Base-by-base conservation (phyloP, 176 grass and related monocot genomes). In the Eleusine indica region DNA sequence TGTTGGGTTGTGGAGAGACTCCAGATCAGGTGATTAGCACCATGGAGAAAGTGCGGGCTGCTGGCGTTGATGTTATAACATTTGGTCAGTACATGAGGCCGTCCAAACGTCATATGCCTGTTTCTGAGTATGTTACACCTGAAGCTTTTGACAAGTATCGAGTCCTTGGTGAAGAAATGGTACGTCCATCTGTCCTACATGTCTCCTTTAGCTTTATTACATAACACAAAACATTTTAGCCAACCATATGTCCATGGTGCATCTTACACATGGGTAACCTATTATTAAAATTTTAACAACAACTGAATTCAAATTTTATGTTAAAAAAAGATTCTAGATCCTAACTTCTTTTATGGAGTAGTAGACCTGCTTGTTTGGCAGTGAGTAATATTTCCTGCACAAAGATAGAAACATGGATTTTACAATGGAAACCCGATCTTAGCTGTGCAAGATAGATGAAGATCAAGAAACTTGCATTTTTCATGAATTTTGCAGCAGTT, bases 61-160 rank as follows among this genome's bases (percentile, higher is more conserved):
- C 93, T 66, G 96, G 85, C 78, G 96, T 98, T 73, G 96, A 98
- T 87, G 96, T 98, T 47, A 95, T 98, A 73, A 98, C 96, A 69
- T 95, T 98, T 88, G 96, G 96, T 73, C 96, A 98, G 74, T 98
- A 98, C 83, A 95, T 98, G 96, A 91, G 96, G 47, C 96, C 96
- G 32, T 98, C 96, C 10, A 98, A 98, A 76, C 83, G 96, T 70
- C 96, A 95, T 90, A 98, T 98, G 96, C 91, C 89, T 15, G 96
- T 98, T 64, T 98, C 93, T 81, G 96, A 98, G 53, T 98, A 98
- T 87, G 86, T 98, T 71, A 93, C 96, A 7, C 96, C 96, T 14
- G 87, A 95, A 86, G 93, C 93, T 76, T 98, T 98, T 25, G 93
- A 98, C 56, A 94, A 85, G 32, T 95, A 98, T 71, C 89, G 70